A percentile compares a stretch with the other conserved stretches of the same genome.
These are phyloP conservation scores for Fusarium denticulatum DNA, from an alignment of 2,329 filamentous ascomycete species.

Conservation along the genomic window DNA sequence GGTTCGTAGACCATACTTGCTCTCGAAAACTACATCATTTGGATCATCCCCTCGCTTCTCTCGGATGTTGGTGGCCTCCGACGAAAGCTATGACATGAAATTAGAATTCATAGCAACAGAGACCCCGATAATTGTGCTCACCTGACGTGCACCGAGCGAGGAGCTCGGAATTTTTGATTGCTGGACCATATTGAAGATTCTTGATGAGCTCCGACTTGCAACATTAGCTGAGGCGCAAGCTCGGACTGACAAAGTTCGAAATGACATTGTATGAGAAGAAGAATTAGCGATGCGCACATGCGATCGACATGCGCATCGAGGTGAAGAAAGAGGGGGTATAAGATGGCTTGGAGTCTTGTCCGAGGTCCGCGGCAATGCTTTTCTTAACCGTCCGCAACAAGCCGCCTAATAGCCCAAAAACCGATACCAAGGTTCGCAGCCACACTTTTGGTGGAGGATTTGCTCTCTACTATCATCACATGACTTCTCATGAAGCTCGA, in stretches of 20 bases:
- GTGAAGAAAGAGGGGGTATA: constrained; percentile 33
- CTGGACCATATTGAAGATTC: constrained; percentile 75
- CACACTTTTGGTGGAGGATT: constrained; percentile 27
- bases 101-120: constrained; percentile 1
- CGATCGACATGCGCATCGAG: constrained; percentile 49
- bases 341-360: constrained; percentile 29
- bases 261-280: constrained; percentile 63
- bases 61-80: constrained; percentile 54
- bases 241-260: constrained; percentile 62
- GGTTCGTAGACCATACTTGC: constrained; percentile 86
- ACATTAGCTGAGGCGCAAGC: constrained; percentile 62
- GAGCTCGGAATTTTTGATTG: constrained; percentile 77
- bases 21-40: constrained; percentile 93
- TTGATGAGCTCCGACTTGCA: constrained; percentile 55
- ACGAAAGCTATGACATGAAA: constrained; percentile 47
- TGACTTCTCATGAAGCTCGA: constrained; percentile 23
- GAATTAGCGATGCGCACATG: constrained; percentile 50
- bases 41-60: constrained; percentile 75
- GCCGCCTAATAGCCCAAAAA: constrained; percentile 42
- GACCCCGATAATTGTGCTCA: constrained; percentile 21
- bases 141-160: constrained; percentile 56
- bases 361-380: constrained; percentile 46
- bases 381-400: constrained; percentile 44
- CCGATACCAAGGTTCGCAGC: constrained; percentile 21
- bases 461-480: constrained; percentile 26